Evolutionary conservation across 2,329 filamentous ascomycete species (phyloP).

Genomic region (Zymoseptoria brevis): DNA sequence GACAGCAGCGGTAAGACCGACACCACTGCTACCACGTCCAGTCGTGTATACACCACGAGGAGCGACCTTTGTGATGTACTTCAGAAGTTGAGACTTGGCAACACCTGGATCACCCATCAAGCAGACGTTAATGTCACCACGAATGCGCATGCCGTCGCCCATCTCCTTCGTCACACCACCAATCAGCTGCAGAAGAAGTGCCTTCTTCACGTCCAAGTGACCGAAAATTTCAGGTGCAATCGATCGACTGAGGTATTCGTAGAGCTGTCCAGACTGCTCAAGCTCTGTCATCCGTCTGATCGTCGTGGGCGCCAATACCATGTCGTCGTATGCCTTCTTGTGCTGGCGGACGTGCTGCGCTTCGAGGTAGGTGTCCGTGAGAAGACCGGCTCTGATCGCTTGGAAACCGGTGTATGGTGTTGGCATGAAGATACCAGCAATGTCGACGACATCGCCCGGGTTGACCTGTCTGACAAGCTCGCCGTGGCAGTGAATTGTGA

Average conservation of each 20-base stretch:
- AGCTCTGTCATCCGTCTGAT: constrained; percentile 79
- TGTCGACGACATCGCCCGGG: constrained; percentile 88
- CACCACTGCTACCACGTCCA: constrained; percentile 70
- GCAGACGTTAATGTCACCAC: constrained; percentile 97
- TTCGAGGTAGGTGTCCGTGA: constrained; percentile 95
- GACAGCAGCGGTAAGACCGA: constrained; percentile 73
- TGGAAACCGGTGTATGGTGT: constrained; percentile 99
- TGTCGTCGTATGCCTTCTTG: constrained; percentile 95
- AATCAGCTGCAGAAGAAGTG: constrained; percentile 86
- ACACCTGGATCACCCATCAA: constrained; percentile 99
- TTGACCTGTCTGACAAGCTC: constrained; percentile 78
- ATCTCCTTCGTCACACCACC: constrained; percentile 95
- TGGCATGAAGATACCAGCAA: constrained; percentile 90
- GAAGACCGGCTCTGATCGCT: constrained; percentile 88
- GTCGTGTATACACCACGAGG: constrained; percentile 84
- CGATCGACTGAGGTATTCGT: constrained; percentile 89
- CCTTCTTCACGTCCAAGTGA: constrained; percentile 96
- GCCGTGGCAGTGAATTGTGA: constrained; percentile 86
- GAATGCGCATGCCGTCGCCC: constrained; percentile 96
- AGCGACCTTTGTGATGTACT: constrained; percentile 97
- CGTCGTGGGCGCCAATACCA: constrained; percentile 71
- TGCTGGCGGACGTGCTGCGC: constrained; percentile 90
- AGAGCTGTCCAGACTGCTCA: constrained; percentile 79
- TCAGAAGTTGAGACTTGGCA: constrained; percentile 94
- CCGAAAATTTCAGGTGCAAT: constrained; percentile 97